Evolutionary conservation across 768 basidiomycete genomes (phyloP).

Genomic region (Auriscalpium microsporum): DNA sequence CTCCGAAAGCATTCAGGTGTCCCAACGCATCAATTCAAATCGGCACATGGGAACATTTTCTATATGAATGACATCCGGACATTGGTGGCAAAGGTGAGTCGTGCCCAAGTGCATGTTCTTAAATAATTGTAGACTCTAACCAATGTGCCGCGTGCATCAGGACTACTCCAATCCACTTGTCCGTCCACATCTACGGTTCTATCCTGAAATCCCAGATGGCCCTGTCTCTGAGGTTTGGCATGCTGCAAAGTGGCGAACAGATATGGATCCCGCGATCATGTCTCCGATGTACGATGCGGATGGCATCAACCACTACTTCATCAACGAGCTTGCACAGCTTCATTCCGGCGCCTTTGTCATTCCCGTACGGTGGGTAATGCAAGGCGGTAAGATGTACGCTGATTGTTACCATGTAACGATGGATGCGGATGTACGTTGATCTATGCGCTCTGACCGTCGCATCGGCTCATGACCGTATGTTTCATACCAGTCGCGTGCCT

Average conservation of each 20-base stretch:
- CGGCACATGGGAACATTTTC: neutral
- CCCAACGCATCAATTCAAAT: neutral
- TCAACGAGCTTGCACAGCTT: conserved; percentile 2
- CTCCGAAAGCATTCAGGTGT: neutral
- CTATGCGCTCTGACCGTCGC: neutral
- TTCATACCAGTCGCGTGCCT: too few species aligned
- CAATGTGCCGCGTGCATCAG: too few species aligned
- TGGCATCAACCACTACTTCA: neutral
- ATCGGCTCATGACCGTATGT: too few species aligned
- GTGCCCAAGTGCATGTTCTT: too few species aligned
- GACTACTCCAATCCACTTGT: conserved; percentile 12
- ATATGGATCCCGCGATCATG: conserved; percentile 1
- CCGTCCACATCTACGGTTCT: conserved; percentile 8
- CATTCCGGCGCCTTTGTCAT: conserved; percentile 9
- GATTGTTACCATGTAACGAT: conserved; percentile 1
- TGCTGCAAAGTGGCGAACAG: conserved; percentile 2
- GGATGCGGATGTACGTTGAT: neutral
- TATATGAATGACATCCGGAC: too few species aligned
- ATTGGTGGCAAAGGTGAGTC: neutral
- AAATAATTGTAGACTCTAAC: neutral
- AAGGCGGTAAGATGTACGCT: neutral
- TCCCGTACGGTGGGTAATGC: conserved; percentile 13
- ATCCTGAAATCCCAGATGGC: conserved; percentile 9
- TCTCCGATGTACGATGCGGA: conserved; percentile 12
- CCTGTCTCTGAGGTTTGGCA: conserved; percentile 12